Base-by-base conservation (phyloP, 2,329 filamentous ascomycete species). In the Diaporthe helianthi region DNA sequence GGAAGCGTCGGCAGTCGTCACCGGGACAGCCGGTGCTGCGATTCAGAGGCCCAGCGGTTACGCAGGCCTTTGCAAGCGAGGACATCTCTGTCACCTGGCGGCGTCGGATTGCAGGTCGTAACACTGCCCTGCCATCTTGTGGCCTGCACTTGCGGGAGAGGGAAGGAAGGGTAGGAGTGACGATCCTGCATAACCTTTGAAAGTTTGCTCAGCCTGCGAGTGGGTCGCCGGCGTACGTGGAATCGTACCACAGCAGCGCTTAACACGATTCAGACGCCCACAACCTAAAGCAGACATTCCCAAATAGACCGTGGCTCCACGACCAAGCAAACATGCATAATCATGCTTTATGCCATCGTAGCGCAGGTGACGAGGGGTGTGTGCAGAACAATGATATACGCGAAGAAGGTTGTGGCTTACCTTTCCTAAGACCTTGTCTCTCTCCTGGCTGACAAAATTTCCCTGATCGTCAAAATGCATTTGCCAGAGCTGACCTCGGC, bases 351-450 rank as follows among this genome's bases (percentile, higher is more conserved):
- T 36, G 38, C 51, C 17, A 52, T 38, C 38, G 51, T 53, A 71
- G 41, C 44, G 29, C 33, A 66, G 63, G 69, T 70, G 60, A 67
- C 68, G 68, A 33, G 44, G 47, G 36, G 24, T 41, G 24, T 47
- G 15, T 51, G 15, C 73, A 65, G 65, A 70, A 53, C 72, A 69
- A 44, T 24, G 52, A 15, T 73, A 58, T 68, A 55, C 15, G 52
- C 2, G 38, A 31, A 44, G 72, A 52, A 69, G 67, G 33, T 36
- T 66, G 71, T 64, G 72, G 83, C 84, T 69, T 83, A 91, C 91
- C 81, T 96, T 94, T 74, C 92, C 92, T 24, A 95, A 93, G 69
- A 96, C 85, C 81, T 94, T 94, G 81, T 98, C 94, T 73, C 90
- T 87, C 79, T 98, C 94, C 13, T 94, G 86, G 79, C 91, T 96